Percentiles rank a stretch among this genome's conserved stretches.
Conservation (phyloP, 768 basidiomycete species). For the Rhodotorula toruloides region DNA sequence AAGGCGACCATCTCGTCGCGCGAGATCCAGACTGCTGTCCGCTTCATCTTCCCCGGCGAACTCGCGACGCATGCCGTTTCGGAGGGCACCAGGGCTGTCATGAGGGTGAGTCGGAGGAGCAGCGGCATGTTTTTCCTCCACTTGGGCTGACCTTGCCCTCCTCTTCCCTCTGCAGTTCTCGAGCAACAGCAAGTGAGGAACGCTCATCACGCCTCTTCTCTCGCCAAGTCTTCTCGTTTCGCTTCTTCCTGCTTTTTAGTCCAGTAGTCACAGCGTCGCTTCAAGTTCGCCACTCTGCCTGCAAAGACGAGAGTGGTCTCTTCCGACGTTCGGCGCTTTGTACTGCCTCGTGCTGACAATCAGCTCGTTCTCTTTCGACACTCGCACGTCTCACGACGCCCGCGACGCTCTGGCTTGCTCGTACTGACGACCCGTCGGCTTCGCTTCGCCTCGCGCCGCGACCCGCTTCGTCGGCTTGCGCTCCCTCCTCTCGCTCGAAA, state of each 20-base stretch:
- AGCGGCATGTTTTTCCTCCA: not conserved
- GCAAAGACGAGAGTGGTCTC: not conserved
- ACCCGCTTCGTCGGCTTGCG: too few relatives aligned
- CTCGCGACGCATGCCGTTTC: slow-evolving; percentile 84
- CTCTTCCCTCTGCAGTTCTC: not conserved
- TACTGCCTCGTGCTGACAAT: too few relatives aligned
- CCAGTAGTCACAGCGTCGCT: too few relatives aligned
- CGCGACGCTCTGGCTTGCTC: too few relatives aligned
- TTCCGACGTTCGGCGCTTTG: too few relatives aligned
- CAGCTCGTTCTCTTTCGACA: too few relatives aligned
- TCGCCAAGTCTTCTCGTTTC: too few relatives aligned
- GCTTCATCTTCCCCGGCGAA: slow-evolving; percentile 94
- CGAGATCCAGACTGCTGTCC: slow-evolving; percentile 95
- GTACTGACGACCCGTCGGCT: not conserved
- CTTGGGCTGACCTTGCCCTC: too few relatives aligned
- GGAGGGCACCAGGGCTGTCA: slow-evolving; percentile 72
- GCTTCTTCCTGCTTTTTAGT: not conserved
- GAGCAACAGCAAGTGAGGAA: not conserved
- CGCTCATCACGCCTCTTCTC: too few relatives aligned
- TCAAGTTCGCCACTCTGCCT: not conserved
- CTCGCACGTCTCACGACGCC: too few relatives aligned
- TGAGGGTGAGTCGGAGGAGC: slow-evolving; percentile 48
- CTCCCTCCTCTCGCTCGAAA: not conserved
- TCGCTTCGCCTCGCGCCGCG: too few relatives aligned
- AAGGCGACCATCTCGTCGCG: slow-evolving; percentile 98